Evolutionary conservation across 345 rosid genomes (phyloP).

Genomic region (Litchi chinensis): DNA sequence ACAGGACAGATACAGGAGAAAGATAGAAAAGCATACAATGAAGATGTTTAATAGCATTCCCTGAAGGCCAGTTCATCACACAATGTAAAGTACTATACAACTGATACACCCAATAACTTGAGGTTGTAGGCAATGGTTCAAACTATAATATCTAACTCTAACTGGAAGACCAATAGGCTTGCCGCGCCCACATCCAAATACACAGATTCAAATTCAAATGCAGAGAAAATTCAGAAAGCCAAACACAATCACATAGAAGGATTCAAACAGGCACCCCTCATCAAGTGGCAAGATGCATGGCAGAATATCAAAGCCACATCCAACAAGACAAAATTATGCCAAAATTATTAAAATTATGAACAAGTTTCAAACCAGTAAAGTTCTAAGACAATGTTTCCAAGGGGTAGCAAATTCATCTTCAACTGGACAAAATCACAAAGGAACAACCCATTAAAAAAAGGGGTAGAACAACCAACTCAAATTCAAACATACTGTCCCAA

Average conservation of each 20-base stretch:
- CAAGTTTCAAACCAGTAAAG: no score
- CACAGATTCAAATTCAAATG: not conserved
- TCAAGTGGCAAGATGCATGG: not conserved
- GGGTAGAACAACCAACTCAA: not conserved
- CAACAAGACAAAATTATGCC: not conserved
- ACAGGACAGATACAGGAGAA: not conserved
- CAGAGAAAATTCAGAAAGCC: not conserved
- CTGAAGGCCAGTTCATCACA: not conserved
- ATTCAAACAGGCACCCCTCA: not conserved
- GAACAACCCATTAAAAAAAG: not conserved
- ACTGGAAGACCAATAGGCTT: not conserved
- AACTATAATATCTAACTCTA: not conserved
- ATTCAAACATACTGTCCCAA: not conserved
- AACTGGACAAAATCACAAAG: not conserved
- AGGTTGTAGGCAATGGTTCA: not conserved
- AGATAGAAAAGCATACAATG: not conserved
- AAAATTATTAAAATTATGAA: no score
- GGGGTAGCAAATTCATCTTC: no score
- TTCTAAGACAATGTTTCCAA: no score
- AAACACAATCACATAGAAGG: not conserved
- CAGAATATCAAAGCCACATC: not conserved
- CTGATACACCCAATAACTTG: not conserved
- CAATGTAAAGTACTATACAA: not conserved
- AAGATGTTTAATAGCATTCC: not conserved
- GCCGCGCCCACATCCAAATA: not conserved